Evolutionary conservation across 306 rosid species (phyloP), one percentile per base, ranked within the genome.

Genomic region (Inga oerstediana): DNA sequence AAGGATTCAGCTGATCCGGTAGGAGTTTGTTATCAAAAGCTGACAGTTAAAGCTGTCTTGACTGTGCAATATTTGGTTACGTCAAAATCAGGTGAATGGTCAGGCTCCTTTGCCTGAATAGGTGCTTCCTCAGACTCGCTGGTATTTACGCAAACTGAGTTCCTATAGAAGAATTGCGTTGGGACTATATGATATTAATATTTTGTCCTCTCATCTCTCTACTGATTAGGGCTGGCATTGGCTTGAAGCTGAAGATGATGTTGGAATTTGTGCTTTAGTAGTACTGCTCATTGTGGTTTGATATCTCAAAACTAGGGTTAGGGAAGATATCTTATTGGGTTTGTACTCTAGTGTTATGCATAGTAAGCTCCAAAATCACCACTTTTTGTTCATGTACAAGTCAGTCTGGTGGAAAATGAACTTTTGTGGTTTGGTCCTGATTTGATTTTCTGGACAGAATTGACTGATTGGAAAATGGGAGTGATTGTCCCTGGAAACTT

Each of bases 351-450:
- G 51, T 67, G n/a, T 16, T 41, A 8, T 34, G 3, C 17, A 27
- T 62, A 62, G 16, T 68, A 37, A 19, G 43, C 48, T 35, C 73
- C 68, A 62, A 15, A 62, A 10, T 22, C 20, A 16, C 72, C 20
- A 34, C 24, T 17, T 35, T 17, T 37, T 68, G 73, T 35, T 41
- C 24, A 15, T 34, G 72, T 2, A 35, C 2, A 3, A 39, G 74
- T 69, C 10, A 69, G 24, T 69, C 4, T 19, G 49, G 30, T 70
- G 56, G 56, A 64, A 64, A 64, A 30, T 64, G 70, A 58, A 58
- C 30, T n/a, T 32, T 65, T 45, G 46, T 52, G 46, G 75, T 76
- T 86, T 66, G 82, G 72, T 80, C 74, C 61, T 62, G 64, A 54
- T 44, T 80, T 83, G 37, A 67, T 86, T 83, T 52, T 68, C 37